phyloP scores from a whole-genome alignment of 768 basidiomycete species.

The Chlorophyllum brunneum region DNA sequence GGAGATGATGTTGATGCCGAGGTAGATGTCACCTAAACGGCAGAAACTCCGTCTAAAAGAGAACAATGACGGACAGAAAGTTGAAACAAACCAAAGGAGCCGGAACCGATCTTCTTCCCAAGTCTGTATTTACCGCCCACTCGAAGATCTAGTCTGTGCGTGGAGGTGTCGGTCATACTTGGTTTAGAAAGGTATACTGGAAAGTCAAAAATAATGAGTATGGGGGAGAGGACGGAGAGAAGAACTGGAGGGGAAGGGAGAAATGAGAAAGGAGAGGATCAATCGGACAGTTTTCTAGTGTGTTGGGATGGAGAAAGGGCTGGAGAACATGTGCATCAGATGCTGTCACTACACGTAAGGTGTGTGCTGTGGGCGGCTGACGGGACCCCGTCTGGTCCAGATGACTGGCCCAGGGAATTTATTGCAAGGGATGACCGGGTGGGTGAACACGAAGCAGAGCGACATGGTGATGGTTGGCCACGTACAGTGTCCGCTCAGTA shows the following conservation, averaged over 20 bases:
- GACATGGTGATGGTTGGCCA: background rate
- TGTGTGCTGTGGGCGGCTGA: conserved; percentile 26
- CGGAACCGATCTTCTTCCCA: conserved; percentile 99
- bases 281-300: conserved; percentile 25
- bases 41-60: conserved; percentile 10
- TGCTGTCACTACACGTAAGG: conserved; percentile 32
- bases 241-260: conserved; percentile 16
- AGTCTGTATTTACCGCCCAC: conserved; percentile 96
- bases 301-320: conserved; percentile 27
- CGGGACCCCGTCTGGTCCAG: conserved; percentile 14
- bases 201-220: conserved; percentile 14
- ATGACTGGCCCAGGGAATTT: conserved; percentile 8
- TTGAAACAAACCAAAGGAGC: conserved; percentile 81
- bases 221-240: conserved; percentile 1
- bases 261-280: conserved; percentile 18
- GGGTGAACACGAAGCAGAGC: conserved; percentile 15
- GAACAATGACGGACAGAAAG: conserved; percentile 2
- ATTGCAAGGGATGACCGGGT: conserved; percentile 13
- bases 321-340: conserved; percentile 40
- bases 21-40: conserved; percentile 89
- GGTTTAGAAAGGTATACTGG: conserved; percentile 16
- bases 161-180: conserved; percentile 67
- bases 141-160: conserved; percentile 78
- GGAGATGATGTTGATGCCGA: conserved; percentile 99
- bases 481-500: background rate